phyloP scores from a whole-genome alignment of 2,329 filamentous ascomycete species.

The Penicillium fuscoglaucum region DNA sequence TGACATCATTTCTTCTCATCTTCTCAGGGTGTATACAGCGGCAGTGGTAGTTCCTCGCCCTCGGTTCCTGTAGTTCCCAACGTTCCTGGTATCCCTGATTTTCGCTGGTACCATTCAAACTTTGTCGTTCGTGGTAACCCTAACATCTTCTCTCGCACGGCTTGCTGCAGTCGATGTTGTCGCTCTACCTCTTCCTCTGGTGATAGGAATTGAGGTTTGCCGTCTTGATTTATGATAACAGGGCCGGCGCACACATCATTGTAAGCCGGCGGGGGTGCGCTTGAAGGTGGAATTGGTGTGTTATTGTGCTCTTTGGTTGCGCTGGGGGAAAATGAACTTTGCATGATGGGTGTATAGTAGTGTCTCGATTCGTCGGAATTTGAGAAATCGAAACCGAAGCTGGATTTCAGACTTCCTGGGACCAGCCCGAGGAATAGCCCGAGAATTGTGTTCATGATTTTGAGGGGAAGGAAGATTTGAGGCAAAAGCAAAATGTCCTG shows the following conservation, averaged over 20 bases:
- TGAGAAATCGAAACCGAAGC: background rate
- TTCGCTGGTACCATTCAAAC: conserved; percentile 16
- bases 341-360: conserved; percentile 2
- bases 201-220: conserved; percentile 27
- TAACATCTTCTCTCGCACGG: conserved; percentile 30
- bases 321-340: background rate
- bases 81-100: background rate
- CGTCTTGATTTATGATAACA: conserved; percentile 28
- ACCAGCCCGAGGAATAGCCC: background rate
- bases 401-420: background rate
- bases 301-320: background rate
- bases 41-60: conserved; percentile 3
- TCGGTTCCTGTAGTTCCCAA: background rate
- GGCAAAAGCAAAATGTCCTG: background rate
- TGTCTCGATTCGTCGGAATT: background rate
- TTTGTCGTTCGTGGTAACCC: conserved; percentile 24
- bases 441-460: background rate
- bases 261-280: conserved; percentile 20
- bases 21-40: conserved; percentile 4
- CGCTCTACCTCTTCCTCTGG: conserved; percentile 28
- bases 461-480: background rate
- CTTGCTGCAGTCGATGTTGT: conserved; percentile 17
- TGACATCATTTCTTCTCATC: background rate
- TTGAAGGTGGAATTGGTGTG: background rate
- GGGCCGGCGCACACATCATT: conserved; percentile 31